These are phyloP conservation scores for Globisporangium rhizosaccharum DNA, from an alignment of 352 stramenopile species.

Conservation along the genomic window DNA sequence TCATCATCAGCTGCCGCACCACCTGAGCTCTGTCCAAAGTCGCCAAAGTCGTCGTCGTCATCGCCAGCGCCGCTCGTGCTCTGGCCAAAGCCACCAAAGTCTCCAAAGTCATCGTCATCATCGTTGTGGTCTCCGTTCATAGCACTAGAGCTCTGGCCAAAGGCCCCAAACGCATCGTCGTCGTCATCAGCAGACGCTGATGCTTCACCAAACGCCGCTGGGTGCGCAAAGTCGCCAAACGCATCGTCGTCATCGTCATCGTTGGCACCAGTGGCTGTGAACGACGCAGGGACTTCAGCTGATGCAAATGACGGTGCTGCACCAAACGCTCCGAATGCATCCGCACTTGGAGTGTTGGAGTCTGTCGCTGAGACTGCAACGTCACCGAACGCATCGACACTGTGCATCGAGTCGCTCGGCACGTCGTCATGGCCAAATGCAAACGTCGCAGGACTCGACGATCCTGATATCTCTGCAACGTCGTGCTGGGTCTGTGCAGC, in stretches of 20 bases:
- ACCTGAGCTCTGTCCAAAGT: conserved; percentile 1
- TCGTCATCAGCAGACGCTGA: neutral
- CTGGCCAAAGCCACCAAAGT: conserved; percentile 38
- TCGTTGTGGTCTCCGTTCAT: neutral
- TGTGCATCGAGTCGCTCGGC: neutral
- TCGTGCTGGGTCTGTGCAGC: neutral
- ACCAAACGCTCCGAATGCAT: no score
- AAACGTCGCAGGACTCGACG: no score
- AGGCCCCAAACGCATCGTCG: conserved; percentile 28
- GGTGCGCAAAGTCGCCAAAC: conserved; percentile 4
- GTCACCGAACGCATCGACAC: neutral
- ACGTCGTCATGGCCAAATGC: neutral
- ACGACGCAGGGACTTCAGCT: neutral
- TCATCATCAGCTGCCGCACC: conserved; percentile 7
- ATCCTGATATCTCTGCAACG: no score
- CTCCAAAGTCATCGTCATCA: conserved; percentile 17
- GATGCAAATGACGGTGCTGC: no score
- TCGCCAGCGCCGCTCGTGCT: neutral
- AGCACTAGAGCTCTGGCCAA: conserved; percentile 1
- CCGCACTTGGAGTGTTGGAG: neutral
- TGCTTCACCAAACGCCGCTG: neutral
- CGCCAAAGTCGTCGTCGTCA: conserved; percentile 18
- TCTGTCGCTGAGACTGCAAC: no score
- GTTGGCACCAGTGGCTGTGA: no score
- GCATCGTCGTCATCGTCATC: neutral